These are phyloP conservation scores for Rhizopogon vulgaris DNA, from an alignment of 768 basidiomycete species.

Conservation along the genomic window DNA sequence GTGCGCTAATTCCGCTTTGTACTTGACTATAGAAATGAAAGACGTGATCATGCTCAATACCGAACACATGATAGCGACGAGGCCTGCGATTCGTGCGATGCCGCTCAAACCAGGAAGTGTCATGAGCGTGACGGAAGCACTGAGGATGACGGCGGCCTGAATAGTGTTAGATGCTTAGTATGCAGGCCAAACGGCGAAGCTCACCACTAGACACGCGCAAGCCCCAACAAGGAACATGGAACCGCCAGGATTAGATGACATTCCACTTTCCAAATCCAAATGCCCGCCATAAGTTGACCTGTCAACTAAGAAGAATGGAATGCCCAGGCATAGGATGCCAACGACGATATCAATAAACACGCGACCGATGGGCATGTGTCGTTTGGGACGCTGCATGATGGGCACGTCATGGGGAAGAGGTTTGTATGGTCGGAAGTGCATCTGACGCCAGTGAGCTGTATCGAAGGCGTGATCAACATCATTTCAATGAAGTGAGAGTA, in stretches of 20 bases:
- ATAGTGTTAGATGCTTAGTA: constrained; percentile 7
- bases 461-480: neutral
- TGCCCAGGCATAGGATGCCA: constrained; percentile 65
- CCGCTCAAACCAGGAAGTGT: constrained; percentile 70
- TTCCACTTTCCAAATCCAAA: constrained; percentile 54
- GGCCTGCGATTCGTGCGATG: constrained; percentile 54
- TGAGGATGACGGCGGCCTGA: constrained; percentile 75
- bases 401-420: constrained; percentile 53
- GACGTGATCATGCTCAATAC: constrained; percentile 64
- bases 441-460: constrained; percentile 62
- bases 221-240: constrained; percentile 62
- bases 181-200: constrained; percentile 16
- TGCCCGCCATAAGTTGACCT: constrained; percentile 40
- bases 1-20: constrained; percentile 59
- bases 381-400: constrained; percentile 17
- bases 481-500: neutral
- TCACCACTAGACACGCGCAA: constrained; percentile 58
- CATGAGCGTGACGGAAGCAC: constrained; percentile 78
- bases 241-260: constrained; percentile 36
- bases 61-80: constrained; percentile 65
- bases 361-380: constrained; percentile 38
- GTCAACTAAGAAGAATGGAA: constrained; percentile 70
- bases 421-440: constrained; percentile 62
- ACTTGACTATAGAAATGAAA: constrained; percentile 62
- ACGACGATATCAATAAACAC: constrained; percentile 52